Evolutionary conservation across 2,329 filamentous ascomycete species (phyloP), one percentile per base, ranked within the genome.

Genomic region (Passalora sequoiae): DNA sequence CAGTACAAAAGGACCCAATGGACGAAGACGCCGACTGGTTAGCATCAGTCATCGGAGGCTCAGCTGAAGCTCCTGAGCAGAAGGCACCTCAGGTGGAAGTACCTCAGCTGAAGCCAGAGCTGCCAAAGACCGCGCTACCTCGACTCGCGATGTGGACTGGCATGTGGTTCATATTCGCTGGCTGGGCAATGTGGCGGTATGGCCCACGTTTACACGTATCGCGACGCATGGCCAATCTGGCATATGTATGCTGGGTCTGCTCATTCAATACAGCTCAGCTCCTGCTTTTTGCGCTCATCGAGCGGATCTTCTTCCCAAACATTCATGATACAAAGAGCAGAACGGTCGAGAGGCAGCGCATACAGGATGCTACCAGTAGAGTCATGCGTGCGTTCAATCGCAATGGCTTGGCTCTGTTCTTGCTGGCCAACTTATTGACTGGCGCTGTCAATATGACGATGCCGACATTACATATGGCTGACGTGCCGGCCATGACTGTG

Each of bases 221-320:
- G 4, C 83, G 92, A 15, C 83, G 92, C 1, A 72, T 97, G 44
- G 92, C 91, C 6, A 98, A 98, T 59, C 74, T 96, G 50, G 89
- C 92, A 0, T 98, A 98, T 63, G 77, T 97, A 31, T 72, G 95
- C 32, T 97, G 91, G 89, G 84, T 94, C 6, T 77, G 82, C n/a
- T 83, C 87, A 2, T 96, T 92, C 72, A 98, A 97, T 69, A 83
- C 79, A 49, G 73, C 76, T n/a, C 88, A 95, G 62, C 72, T 98
- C 7, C 71, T 86, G 6, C 74, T 83, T 1, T 95, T 91, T 64
- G 89, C 82, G 58, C 62, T 82, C 10, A 75, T 92, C 17, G 91
- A 98, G 64, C 81, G 77, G 3, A 19, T 86, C 2, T 81, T 89
- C 64, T 94, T 95, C 64, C 86, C 87, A 0, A 70, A 74, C 2